phyloP scores from a whole-genome alignment of 2,329 filamentous ascomycete species.

The Metarhizium humberi region DNA sequence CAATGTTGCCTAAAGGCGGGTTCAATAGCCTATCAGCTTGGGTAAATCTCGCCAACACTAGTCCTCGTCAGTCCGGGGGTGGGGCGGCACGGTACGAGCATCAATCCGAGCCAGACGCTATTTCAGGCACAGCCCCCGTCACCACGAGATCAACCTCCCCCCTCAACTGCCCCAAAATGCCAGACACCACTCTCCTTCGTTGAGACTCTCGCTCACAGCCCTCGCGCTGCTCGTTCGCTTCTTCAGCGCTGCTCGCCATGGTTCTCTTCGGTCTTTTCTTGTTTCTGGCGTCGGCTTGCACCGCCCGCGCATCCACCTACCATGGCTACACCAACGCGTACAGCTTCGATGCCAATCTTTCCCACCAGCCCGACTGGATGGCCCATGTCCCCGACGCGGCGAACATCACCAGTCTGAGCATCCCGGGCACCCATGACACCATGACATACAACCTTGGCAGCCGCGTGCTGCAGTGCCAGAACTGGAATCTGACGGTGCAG shows the following conservation, averaged over 20 bases:
- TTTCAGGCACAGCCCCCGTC: too few species aligned
- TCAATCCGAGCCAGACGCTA: too few species aligned
- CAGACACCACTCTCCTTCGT: not conserved
- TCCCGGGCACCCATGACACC: conserved; percentile 44
- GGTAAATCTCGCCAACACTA: too few species aligned
- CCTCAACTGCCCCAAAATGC: too few species aligned
- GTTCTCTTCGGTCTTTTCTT: not conserved
- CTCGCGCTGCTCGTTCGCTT: not conserved
- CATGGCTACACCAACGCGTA: conserved; percentile 20
- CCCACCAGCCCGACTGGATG: conserved; percentile 32
- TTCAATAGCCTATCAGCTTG: too few species aligned
- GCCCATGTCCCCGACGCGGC: conserved; percentile 28
- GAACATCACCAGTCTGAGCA: conserved; percentile 32
- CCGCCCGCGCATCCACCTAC: conserved; percentile 8
- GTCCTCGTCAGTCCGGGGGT: too few species aligned
- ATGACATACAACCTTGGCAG: conserved; percentile 33
- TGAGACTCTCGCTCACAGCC: not conserved
- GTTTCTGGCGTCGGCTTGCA: not conserved
- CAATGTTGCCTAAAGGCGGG: too few species aligned
- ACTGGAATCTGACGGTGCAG: conserved; percentile 34
- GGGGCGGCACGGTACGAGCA: too few species aligned
- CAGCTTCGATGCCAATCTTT: conserved; percentile 31
- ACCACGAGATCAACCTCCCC: not conserved
- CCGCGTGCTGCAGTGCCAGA: conserved; percentile 35
- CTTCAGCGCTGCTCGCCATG: not conserved